Evolutionary conservation across 176 grass and related monocot genomes (phyloP), one percentile per base, ranked within the genome.

Genomic region (Aechmea fasciata): DNA sequence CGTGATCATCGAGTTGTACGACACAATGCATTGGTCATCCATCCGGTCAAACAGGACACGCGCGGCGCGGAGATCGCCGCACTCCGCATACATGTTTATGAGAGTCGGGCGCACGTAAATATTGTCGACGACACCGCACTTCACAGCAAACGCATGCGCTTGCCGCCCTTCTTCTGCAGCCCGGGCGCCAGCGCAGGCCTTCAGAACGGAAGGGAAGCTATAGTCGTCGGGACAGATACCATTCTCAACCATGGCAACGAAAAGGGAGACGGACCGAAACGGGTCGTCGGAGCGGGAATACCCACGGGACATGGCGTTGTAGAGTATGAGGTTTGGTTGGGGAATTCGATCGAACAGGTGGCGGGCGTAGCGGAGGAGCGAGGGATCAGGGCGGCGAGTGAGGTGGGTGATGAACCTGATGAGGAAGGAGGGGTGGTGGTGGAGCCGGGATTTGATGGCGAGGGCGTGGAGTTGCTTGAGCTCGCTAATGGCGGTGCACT

Each of bases 1-100:
- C 3, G 89, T 82, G 66, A 91, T 91, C 79, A 91, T 87, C 3
- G 89, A 85, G 12, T 91, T 91, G 79, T 83, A 91, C 2, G 85
- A 91, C 41, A 87, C 70, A 13, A 91, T 85, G 22, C 85, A 91
- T 10, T 70, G 74, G 57, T 54, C 64, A 13, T 84, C 75, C 71
- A 69, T 61, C 71, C 73, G 2, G 13, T 65, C 47, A 7, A 91
- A 91, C 66, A 87, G 54, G 1, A 11, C 66, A 9, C 70, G 85
- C 0, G 82, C 89, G 12, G 82, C 73, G 2, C 13, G 50, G 23
- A 11, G 49, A 41, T 85, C 76, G 48, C 89, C 76, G 52, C 86
- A 81, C 71, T 84, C 86, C 1, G 86, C 82, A 20, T 84, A 88
- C 86, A 88, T 88, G 78, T 64, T 81, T 75, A 88, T 84, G 50